Base-by-base conservation (phyloP, 2,329 filamentous ascomycete species). In the Drechslerella dactyloides region DNA sequence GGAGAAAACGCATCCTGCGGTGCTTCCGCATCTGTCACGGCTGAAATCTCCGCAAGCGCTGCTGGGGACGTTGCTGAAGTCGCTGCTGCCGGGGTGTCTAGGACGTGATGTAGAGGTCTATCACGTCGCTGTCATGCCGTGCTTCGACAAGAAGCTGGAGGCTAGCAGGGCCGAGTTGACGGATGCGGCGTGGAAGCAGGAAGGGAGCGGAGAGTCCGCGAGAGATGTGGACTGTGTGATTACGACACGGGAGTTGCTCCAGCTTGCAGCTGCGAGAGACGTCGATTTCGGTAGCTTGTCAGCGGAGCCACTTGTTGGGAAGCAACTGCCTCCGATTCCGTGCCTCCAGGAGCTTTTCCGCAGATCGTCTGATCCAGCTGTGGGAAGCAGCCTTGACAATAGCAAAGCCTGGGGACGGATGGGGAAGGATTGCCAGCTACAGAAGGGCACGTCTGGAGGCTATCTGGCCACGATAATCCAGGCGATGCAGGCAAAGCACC, bases 111-210 rank as follows among this genome's bases (percentile, higher is more conserved):
- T 86, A 88, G 75, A 92, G 8, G 54, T 99, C 78, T 99, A 93
- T 91, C 93, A 97, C 80, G 81, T 97, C 59, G 91, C 93, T 11
- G 84, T 99, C 51, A 99, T 99, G 94, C 94, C 94, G 19, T 99
- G 94, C 80, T 97, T 99, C 79, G 94, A 99, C 80, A 99, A 99
- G 83, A 99, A 99, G 80, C 85, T 99, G 27, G 94, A 99, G 81
- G 94, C 94, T 5, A 96, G 92, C 76, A 88, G 94, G 59, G 89
- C 92, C 79, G 94, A 99, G 80, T 85, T 99, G 42, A 97, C 93
- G 0, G 90, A 93, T 78, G 81, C 85, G 5, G 85, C 86, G 15
- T 97, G 93, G 93, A 78, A 77, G 73, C 58, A 69, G 6, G 40
- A 56, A 1, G 69, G 69, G 10, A 33, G 54, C 1, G 82, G 80